Evolutionary conservation across 768 basidiomycete species (phyloP).

Genomic region (Lactarius trivialis): DNA sequence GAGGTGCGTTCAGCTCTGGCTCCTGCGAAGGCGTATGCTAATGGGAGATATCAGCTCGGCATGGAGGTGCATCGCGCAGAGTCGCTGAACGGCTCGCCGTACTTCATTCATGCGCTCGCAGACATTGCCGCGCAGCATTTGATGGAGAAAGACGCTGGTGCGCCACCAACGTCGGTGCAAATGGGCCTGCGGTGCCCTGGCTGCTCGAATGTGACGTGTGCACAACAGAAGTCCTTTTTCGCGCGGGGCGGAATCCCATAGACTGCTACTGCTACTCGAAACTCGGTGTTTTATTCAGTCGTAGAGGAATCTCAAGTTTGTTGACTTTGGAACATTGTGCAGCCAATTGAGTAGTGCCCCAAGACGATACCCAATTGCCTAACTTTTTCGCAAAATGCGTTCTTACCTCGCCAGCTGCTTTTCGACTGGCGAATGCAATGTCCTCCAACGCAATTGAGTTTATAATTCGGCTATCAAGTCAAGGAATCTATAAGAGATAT

Average conservation of each 20-base stretch:
- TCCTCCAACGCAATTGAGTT: not conserved
- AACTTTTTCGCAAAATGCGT: not conserved
- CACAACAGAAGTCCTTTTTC: conserved; percentile 86
- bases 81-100: conserved; percentile 91
- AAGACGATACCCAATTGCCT: not conserved
- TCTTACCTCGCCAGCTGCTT: not conserved
- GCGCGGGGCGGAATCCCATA: conserved; percentile 55
- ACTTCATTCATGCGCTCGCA: conserved; percentile 91
- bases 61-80: conserved; percentile 85
- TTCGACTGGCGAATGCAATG: not conserved
- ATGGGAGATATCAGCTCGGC: conserved; percentile 56
- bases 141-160: conserved; percentile 50
- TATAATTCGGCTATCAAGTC: not conserved
- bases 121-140: conserved; percentile 85
- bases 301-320: not conserved
- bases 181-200: conserved; percentile 87
- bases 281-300: not conserved
- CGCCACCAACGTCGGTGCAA: conserved; percentile 68
- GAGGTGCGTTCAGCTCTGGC: conserved; percentile 52
- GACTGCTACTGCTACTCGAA: not conserved
- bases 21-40: not conserved
- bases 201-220: conserved; percentile 85
- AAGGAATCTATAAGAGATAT: not conserved
- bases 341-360: not conserved
- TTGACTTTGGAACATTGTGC: not conserved